These are phyloP conservation scores for Phytophthora pluvialis DNA, from an alignment of 352 stramenopile genomes.

Conservation along the genomic window DNA sequence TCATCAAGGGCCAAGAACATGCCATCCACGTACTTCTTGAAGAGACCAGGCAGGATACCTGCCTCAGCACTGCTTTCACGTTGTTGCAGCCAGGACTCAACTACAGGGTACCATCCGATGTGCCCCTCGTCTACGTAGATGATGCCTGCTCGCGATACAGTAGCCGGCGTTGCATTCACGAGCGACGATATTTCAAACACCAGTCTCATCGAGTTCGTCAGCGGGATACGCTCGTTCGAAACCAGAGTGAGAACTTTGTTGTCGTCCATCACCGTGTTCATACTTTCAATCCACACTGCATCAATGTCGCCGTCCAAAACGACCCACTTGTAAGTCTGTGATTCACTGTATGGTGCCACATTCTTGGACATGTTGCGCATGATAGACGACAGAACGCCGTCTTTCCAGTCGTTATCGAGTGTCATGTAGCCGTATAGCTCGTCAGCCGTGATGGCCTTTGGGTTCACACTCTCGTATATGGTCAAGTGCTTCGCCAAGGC, in stretches of 20 bases:
- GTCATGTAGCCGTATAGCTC: slow-evolving; percentile 97
- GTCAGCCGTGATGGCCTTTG: slow-evolving; percentile 93
- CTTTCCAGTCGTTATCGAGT: slow-evolving; percentile 97
- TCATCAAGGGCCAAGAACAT: slow-evolving; percentile 77
- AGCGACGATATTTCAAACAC: slow-evolving; percentile 98
- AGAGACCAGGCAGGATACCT: slow-evolving; percentile 86
- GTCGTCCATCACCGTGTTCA: slow-evolving; percentile 93
- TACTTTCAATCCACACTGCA: slow-evolving; percentile 95
- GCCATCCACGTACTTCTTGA: slow-evolving; percentile 94
- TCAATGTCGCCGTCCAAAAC: slow-evolving; percentile 96
- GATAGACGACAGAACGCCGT: slow-evolving; percentile 95
- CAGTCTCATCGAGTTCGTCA: slow-evolving; percentile 96
- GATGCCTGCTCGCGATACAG: slow-evolving; percentile 96
- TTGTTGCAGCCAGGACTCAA: slow-evolving; percentile 93
- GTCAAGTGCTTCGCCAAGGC: slow-evolving; percentile 90
- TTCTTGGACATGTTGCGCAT: slow-evolving; percentile 98
- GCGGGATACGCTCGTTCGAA: slow-evolving; percentile 96
- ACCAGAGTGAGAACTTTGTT: slow-evolving; percentile 97
- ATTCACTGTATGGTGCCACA: slow-evolving; percentile 78
- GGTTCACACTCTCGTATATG: slow-evolving; percentile 95
- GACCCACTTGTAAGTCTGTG: slow-evolving; percentile 91
- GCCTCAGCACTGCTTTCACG: slow-evolving; percentile 85
- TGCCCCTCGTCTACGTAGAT: slow-evolving; percentile 95
- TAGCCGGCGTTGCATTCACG: slow-evolving; percentile 96
- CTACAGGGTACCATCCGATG: slow-evolving; percentile 94